phyloP scores from a whole-genome alignment of 345 rosid species.

The Draba incana region DNA sequence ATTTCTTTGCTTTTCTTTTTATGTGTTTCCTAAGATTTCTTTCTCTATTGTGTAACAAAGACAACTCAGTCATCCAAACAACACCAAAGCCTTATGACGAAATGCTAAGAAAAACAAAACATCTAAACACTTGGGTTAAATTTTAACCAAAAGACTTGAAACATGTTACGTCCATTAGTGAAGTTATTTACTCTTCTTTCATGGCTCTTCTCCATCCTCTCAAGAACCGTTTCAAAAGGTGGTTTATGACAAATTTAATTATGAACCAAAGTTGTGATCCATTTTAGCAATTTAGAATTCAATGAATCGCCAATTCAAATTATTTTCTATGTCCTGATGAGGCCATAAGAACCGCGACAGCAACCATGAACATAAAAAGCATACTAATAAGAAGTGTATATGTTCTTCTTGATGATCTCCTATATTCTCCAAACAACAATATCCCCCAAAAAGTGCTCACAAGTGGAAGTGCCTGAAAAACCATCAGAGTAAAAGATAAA shows the following conservation, averaged over 20 bases:
- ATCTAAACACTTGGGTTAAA: not conserved
- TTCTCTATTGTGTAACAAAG: conserved; percentile 1
- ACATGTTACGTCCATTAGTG: conserved; percentile 3
- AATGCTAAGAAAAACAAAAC: not conserved
- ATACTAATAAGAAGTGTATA: conserved; percentile 61
- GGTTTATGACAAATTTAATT: not conserved
- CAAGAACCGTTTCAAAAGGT: not conserved
- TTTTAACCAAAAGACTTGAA: conserved; percentile 10
- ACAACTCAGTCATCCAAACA: not conserved
- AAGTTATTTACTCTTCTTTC: not conserved
- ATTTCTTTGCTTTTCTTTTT: not conserved
- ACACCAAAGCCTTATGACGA: not conserved
- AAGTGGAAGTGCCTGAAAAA: conserved; percentile 80
- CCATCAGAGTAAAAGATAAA: conserved; percentile 23
- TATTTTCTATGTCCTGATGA: conserved; percentile 73
- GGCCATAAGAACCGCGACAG: conserved; percentile 82
- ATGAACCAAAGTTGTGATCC: not conserved
- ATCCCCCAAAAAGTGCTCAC: conserved; percentile 94
- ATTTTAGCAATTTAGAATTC: too few species aligned
- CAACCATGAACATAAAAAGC: conserved; percentile 74
- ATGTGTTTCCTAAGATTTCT: not conserved
- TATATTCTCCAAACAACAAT: conserved; percentile 79
- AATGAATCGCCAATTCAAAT: conserved; percentile 15
- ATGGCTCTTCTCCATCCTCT: conserved; percentile 2
- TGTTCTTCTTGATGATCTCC: conserved; percentile 70